Base-by-base conservation (phyloP, 345 rosid genomes). In the Salix udensis region DNA sequence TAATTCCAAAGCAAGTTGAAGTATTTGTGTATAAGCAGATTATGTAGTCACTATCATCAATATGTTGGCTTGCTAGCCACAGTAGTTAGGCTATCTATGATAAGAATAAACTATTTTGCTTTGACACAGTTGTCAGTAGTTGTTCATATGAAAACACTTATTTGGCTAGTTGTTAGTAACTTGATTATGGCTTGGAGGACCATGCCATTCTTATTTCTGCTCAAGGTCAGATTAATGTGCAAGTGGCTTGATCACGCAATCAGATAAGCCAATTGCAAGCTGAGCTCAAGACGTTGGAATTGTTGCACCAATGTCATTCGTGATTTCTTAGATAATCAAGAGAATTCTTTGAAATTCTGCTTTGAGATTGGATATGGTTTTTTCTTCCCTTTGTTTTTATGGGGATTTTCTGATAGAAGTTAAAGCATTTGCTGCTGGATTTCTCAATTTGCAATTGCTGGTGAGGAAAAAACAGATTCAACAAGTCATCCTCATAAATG, bases 401-500 rank as follows among this genome's bases (percentile, higher is more conserved):
- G 14, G 30, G 65, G 31, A 55, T n/a, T 76, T 67, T 34, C 69
- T 72, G 58, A 28, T n/a, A 34, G 64, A 58, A 82, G 65, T 73
- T 73, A 65, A 21, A 40, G 53, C 26, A 31, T 39, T 21, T 46
- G 42, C 55, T 78, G 60, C 46, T 55, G 65, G 66, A 34, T 65
- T 21, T 55, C 79, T 74, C 66, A 46, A 74, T 80, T 75, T 53
- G 67, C 40, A 53, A 68, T 78, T 64, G 69, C 74, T 76, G 1
- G 4, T 76, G 74, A 76, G 72, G 76, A 76, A 65, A 40, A 66
- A 65, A 13, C 71, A 65, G 69, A 86, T 72, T 82, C 64, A 82
- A 61, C 61, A 80, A 71, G 74, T 86, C 76, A 46, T 82, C 81
- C 68, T 86, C 82, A 8, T 85, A 74, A 80, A 77, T 91, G 86